These are phyloP conservation scores for Coemansia sp. DNA, from an alignment of 192 early-diverging fungal species.

Conservation along the genomic window DNA sequence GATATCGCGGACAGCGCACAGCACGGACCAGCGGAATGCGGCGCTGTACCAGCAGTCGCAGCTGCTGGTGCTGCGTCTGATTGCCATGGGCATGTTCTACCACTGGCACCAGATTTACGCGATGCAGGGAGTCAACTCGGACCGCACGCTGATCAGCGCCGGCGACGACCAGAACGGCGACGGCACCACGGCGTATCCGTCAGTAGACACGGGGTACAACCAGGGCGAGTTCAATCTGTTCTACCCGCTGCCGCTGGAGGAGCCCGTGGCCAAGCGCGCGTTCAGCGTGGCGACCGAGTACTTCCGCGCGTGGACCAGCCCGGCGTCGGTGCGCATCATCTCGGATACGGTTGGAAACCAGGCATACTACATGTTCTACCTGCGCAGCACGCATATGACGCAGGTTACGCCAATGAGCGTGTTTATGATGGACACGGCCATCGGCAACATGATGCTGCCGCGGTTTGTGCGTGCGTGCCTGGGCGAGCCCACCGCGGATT, in stretches of 20 bases:
- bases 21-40: slow-evolving; percentile 20
- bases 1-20: slow-evolving; percentile 58
- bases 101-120: slow-evolving; percentile 75
- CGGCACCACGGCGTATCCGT: slow-evolving; percentile 14
- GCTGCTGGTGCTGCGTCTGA: slow-evolving; percentile 74
- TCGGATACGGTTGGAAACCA: slow-evolving; percentile 44
- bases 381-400: slow-evolving; percentile 45
- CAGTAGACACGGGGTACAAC: slow-evolving; percentile 27
- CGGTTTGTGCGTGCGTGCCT: slow-evolving; percentile 55
- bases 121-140: slow-evolving; percentile 25
- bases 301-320: slow-evolving; percentile 42
- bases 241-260: slow-evolving; percentile 46
- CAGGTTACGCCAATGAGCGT: slow-evolving; percentile 37
- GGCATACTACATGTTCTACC: slow-evolving; percentile 32
- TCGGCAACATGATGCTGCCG: slow-evolving; percentile 33
- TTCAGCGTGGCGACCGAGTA: slow-evolving; percentile 41
- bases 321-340: slow-evolving; percentile 39
- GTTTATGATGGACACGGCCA: slow-evolving; percentile 25
- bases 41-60: slow-evolving; percentile 77
- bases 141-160: slow-evolving; percentile 26
- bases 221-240: slow-evolving; percentile 31
- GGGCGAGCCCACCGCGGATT: slow-evolving; percentile 36
- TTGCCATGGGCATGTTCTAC: slow-evolving; percentile 81
- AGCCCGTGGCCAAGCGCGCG: slow-evolving; percentile 51
- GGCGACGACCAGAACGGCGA: slow-evolving; percentile 23